These are phyloP conservation scores for Scutellaria minor DNA, from an alignment of 257 asterid species.

Conservation along the genomic window DNA sequence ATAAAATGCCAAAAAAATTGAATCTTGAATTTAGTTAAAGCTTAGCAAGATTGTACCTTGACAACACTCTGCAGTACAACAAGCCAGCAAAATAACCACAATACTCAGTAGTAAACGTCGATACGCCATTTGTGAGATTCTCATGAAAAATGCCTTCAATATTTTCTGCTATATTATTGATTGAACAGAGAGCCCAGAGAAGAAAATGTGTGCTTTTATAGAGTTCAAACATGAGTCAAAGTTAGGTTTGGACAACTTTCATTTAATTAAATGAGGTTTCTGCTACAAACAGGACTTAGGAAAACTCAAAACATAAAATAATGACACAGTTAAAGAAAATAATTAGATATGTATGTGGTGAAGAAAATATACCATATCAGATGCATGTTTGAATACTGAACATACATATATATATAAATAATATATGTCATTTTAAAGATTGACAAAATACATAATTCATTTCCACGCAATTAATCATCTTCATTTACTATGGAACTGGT, in stretches of 20 bases:
- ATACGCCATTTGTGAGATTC: constrained; percentile 51
- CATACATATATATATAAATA: neutral
- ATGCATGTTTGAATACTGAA: constrained; percentile 32
- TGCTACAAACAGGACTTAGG: constrained; percentile 55
- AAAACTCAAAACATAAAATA: constrained; percentile 54
- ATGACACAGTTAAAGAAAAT: constrained; percentile 26
- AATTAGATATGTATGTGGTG: constrained; percentile 21
- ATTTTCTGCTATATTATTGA: constrained; percentile 18
- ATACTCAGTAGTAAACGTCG: constrained; percentile 38
- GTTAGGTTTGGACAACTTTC: constrained; percentile 57
- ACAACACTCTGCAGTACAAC: constrained; percentile 45
- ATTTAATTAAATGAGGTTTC: constrained; percentile 34
- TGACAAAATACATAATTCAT: too few relatives aligned
- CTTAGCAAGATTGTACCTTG: constrained; percentile 39
- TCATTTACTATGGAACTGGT: too few relatives aligned
- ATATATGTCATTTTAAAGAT: too few relatives aligned
- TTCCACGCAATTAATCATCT: neutral
- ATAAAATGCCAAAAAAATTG: neutral
- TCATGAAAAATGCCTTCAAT: neutral
- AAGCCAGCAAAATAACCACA: constrained; percentile 48
- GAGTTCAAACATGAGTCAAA: constrained; percentile 68
- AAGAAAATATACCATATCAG: constrained; percentile 26
- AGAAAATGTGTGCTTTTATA: constrained; percentile 52
- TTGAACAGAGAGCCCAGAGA: constrained; percentile 37
- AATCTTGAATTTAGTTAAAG: constrained; percentile 20